phyloP scores from a whole-genome alignment of 1,284 basidiomycete genomes.

The Fomes fomentarius region DNA sequence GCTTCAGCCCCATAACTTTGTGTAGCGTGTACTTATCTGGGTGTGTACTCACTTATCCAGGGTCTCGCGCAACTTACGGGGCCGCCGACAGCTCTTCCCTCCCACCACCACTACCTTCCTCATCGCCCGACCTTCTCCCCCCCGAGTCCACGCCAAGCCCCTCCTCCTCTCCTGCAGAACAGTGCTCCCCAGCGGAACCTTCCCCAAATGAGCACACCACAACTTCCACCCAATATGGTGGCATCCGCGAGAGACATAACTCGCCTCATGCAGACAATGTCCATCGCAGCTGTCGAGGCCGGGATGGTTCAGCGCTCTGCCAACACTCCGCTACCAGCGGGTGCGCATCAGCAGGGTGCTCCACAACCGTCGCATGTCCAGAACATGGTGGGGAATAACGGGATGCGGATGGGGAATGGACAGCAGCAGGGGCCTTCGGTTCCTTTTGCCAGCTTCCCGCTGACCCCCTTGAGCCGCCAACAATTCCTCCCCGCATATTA shows the following conservation, averaged over 20 bases:
- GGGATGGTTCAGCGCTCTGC: conserved; percentile 7
- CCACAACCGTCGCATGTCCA: conserved; percentile 15
- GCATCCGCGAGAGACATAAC: too few species aligned
- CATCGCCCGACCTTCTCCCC: conserved; percentile 22
- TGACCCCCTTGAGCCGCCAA: conserved; percentile 37
- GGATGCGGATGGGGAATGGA: background rate
- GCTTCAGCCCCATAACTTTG: conserved; percentile 31
- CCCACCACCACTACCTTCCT: conserved; percentile 33
- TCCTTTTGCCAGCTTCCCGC: background rate
- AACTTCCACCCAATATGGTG: conserved; percentile 22
- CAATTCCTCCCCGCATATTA: conserved; percentile 57
- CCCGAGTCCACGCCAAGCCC: conserved; percentile 17
- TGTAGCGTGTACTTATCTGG: too few species aligned
- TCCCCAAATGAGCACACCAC: conserved; percentile 21
- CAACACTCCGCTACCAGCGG: too few species aligned
- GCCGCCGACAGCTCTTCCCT: conserved; percentile 31
- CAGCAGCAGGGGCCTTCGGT: conserved; percentile 4
- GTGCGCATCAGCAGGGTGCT: background rate
- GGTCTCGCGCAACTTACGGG: conserved; percentile 32
- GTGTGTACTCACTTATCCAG: conserved; percentile 30
- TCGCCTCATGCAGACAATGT: conserved; percentile 14
- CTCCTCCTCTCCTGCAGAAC: conserved; percentile 5
- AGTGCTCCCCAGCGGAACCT: conserved; percentile 19
- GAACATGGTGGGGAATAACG: conserved; percentile 6
- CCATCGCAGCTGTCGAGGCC: too few species aligned